Percentiles rank a stretch among this genome's conserved stretches.
Conservation (phyloP, 2,329 filamentous ascomycete genomes). For the Pseudocercospora cruenta region DNA sequence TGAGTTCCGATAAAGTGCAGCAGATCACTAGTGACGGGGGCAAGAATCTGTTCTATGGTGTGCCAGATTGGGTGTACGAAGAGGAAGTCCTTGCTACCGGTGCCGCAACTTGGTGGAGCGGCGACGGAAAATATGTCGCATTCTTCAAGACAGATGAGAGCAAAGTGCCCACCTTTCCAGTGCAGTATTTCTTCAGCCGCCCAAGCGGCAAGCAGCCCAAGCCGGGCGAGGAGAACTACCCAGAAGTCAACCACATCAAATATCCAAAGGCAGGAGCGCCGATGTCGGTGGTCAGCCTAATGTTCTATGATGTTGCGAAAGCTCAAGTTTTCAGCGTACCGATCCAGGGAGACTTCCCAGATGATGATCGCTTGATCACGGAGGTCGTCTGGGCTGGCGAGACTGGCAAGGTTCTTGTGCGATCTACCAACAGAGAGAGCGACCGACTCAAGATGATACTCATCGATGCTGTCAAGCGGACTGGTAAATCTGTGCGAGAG, state of each 20-base stretch:
- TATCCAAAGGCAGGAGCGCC: slow-evolving; percentile 95
- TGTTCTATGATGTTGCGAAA: slow-evolving; percentile 83
- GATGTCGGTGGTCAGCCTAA: slow-evolving; percentile 84
- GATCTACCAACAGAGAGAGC: slow-evolving; percentile 92
- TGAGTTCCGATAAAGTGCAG: slow-evolving; percentile 62
- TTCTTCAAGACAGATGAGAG: slow-evolving; percentile 95
- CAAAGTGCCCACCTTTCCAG: slow-evolving; percentile 83
- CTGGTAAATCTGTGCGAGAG: slow-evolving; percentile 76
- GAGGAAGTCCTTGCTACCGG: slow-evolving; percentile 79
- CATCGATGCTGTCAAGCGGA: slow-evolving; percentile 74
- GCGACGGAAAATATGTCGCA: slow-evolving; percentile 84
- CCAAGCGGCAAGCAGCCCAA: slow-evolving; percentile 73
- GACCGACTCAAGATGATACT: slow-evolving; percentile 86
- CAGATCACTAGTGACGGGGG: slow-evolving; percentile 88
- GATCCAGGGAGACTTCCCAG: slow-evolving; percentile 74
- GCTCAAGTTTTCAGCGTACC: slow-evolving; percentile 78
- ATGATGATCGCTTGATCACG: slow-evolving; percentile 86
- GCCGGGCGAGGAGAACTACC: slow-evolving; percentile 81
- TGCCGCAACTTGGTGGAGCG: slow-evolving; percentile 93
- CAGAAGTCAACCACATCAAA: slow-evolving; percentile 88
- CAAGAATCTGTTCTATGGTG: slow-evolving; percentile 86
- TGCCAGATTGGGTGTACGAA: slow-evolving; percentile 97
- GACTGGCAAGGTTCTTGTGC: slow-evolving; percentile 75
- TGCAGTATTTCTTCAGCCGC: slow-evolving; percentile 89
- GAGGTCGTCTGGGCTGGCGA: slow-evolving; percentile 87